phyloP scores from a whole-genome alignment of 768 basidiomycete genomes.

The Boletellus sp. region DNA sequence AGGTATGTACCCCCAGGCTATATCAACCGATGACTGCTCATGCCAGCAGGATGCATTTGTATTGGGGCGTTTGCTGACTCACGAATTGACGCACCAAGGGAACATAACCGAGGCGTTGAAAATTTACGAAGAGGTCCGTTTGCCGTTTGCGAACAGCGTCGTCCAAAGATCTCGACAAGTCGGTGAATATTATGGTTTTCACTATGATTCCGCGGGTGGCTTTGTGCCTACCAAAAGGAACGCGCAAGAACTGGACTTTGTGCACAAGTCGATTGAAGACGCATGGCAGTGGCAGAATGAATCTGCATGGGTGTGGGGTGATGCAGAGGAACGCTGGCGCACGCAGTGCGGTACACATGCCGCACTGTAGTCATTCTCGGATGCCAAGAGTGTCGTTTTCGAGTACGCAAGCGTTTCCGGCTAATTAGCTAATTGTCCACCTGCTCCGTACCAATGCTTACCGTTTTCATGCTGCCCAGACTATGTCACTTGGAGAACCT shows the following conservation, averaged over 20 bases:
- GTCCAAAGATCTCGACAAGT: slow-evolving; percentile 12
- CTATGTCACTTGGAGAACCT: no score
- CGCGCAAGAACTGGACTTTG: slow-evolving; percentile 5
- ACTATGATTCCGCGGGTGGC: not conserved
- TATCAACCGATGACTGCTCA: not conserved
- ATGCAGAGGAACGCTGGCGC: slow-evolving; percentile 13
- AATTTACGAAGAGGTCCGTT: slow-evolving; percentile 31
- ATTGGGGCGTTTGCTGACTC: slow-evolving; percentile 27
- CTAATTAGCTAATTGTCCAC: no score
- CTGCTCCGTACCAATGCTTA: no score
- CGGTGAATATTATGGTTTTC: slow-evolving; percentile 25
- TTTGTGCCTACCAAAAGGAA: not conserved
- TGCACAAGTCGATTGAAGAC: slow-evolving; percentile 12
- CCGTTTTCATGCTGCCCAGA: no score
- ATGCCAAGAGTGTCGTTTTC: no score
- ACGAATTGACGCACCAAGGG: slow-evolving; percentile 15
- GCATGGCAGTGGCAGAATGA: slow-evolving; percentile 18
- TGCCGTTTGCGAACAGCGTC: slow-evolving; percentile 28
- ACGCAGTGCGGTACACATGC: not conserved
- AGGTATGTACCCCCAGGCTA: slow-evolving; percentile 26
- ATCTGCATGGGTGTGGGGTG: slow-evolving; percentile 5
- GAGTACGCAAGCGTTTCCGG: no score
- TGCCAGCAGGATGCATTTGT: slow-evolving; percentile 28
- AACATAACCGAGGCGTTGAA: slow-evolving; percentile 28
- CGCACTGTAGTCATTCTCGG: not conserved